Conservation (phyloP, 2,329 filamentous ascomycete genomes). For the Didymosphaeria variabile region DNA sequence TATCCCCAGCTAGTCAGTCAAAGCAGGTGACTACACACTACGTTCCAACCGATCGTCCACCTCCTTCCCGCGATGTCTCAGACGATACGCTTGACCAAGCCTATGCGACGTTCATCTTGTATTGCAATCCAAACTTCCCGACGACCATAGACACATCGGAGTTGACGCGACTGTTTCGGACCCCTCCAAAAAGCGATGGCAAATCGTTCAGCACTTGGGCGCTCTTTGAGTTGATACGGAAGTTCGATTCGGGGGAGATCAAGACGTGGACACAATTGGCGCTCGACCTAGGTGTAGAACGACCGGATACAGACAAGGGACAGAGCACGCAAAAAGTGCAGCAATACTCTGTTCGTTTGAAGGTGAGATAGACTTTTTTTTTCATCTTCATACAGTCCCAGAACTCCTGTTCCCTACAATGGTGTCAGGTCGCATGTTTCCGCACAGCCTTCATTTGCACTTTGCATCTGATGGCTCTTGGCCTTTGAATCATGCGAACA, state of each 20-base stretch:
- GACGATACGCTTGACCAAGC: slow-evolving; percentile 79
- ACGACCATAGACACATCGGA: slow-evolving; percentile 73
- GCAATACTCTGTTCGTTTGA: slow-evolving; percentile 90
- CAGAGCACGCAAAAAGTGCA: slow-evolving; percentile 94
- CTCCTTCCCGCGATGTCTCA: slow-evolving; percentile 75
- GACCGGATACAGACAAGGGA: slow-evolving; percentile 80
- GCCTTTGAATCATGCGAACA: neutral
- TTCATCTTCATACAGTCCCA: neutral
- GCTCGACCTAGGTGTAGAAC: slow-evolving; percentile 86
- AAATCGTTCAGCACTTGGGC: slow-evolving; percentile 83
- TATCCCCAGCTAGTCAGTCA: slow-evolving; percentile 47
- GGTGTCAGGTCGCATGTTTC: neutral
- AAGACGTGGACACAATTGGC: slow-evolving; percentile 94
- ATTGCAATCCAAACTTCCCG: slow-evolving; percentile 86
- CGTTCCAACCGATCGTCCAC: slow-evolving; percentile 58
- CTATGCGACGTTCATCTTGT: slow-evolving; percentile 85
- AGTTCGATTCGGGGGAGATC: slow-evolving; percentile 82
- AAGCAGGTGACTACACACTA: slow-evolving; percentile 42
- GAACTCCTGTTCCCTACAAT: neutral
- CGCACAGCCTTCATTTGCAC: neutral
- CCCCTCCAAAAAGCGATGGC: slow-evolving; percentile 84
- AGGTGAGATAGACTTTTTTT: slow-evolving; percentile 64
- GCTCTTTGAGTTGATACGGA: slow-evolving; percentile 80
- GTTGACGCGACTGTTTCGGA: slow-evolving; percentile 78
- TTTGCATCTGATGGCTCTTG: neutral